Evolutionary conservation across 176 grass and related monocot genomes (phyloP), one percentile per base, ranked within the genome.

Genomic region (Pontederia crassipes): DNA sequence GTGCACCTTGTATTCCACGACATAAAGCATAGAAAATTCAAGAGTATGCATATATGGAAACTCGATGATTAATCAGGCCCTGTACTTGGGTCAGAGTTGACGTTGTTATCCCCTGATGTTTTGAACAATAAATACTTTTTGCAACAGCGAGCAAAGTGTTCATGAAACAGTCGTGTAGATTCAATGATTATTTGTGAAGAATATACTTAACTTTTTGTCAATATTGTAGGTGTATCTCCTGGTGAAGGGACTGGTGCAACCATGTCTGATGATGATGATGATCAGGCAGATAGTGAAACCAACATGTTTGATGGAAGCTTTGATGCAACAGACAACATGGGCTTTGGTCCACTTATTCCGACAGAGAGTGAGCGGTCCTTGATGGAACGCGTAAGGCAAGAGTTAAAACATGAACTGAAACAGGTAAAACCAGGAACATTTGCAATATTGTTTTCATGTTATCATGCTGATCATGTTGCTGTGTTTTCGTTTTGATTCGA

Each of bases 281-380:
- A 97, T 11, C 87, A 82, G 57, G 80, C 69, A 17, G 92, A 97
- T 58, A 87, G 85, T 54, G 84, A 97, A 50, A 84, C 64, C 63
- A 90, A 91, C 55, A 62, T 97, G 69, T 87, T 80, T 50, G 79
- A 88, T 15, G 84, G 77, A 67, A 91, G 81, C 60, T 58, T 72
- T 11, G 88, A 97, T 1, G 91, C 67, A 16, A 74, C 72, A 17
- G 92, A 91, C 49, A 77, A 84, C 57, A 97, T 97, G 92, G 92
- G 92, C 32, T 91, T 97, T 29, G 87, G 92, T 55, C 81, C 92
- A 24, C 75, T 97, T 64, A 74, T 91, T 69, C 79, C 89, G 58
- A 88, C 92, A 28, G 92, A 97, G 70, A 86, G 81, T 29, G 92
- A 97, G 58, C 82, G 92, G 73, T 85, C 87, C 63, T 88, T 97